Evolutionary conservation across 2,329 filamentous ascomycete species (phyloP), one percentile per base, ranked within the genome.

Genomic region (Monosporascus sp.): DNA sequence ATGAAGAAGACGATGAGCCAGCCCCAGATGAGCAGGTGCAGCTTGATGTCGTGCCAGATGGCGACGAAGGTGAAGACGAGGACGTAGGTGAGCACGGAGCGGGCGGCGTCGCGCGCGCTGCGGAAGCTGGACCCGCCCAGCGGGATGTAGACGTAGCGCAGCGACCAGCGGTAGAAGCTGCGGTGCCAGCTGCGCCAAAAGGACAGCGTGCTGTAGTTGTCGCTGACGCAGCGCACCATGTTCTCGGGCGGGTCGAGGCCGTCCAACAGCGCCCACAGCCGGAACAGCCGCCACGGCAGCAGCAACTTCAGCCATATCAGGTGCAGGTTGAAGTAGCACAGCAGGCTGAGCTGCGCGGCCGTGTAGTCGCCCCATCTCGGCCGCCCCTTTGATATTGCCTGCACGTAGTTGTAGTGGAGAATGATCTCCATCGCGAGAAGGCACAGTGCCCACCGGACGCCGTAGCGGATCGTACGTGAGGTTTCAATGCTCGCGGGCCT

Each of bases 161-260:
- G 80, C 53, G 94, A 81, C 91, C 92, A 99, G 60, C 91, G 87
- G 74, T 97, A 97, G 77, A 90, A 97, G 58, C 85, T 91, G 50
- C 92, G 86, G 72, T 99, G 94, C 95, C 95, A 99, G 35, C 85
- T 86, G 57, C 94, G 89, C 94, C 94, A 99, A 74, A 99, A 99
- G 20, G 87, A 86, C 41, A 92, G 80, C 0, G 91, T 88, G 59
- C 88, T 92, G 75, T 92, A 97, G 70, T 97, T 97, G 75, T 99
- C 85, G 66, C 86, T 92, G 73, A 97, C 91, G 72, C 95, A 99
- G 61, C 94, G 89, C 51, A 97, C 83, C 91, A 99, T 97, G 74
- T 99, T 99, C 74, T 99, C 94, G 0, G 94, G 93, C 0, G 94
- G 91, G 66, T 99, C 94, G 61, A 99, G 84, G 56, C 89, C 90